phyloP scores from a whole-genome alignment of 2,329 filamentous ascomycete species.

The Colletotrichum sidae region DNA sequence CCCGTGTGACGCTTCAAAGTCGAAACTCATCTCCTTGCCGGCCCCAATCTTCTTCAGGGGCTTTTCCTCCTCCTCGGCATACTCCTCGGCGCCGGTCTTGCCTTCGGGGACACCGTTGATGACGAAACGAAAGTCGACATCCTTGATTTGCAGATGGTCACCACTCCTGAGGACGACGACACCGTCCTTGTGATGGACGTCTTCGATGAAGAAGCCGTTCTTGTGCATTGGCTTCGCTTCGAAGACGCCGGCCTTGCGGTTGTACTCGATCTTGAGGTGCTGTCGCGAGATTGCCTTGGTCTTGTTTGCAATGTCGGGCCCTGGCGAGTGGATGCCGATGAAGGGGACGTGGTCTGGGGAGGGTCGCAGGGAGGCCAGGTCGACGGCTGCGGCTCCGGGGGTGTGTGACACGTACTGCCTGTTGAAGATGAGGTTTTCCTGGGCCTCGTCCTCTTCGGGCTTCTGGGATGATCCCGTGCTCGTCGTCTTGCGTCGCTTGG shows the following conservation, averaged over 20 bases:
- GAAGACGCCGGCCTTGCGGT: conserved; percentile 71
- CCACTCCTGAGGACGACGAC: conserved; percentile 71
- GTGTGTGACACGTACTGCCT: conserved; percentile 71
- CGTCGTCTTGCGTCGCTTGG: conserved; percentile 60
- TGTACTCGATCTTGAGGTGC: conserved; percentile 80
- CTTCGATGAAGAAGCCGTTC: conserved; percentile 78
- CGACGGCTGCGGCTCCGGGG: conserved; percentile 68
- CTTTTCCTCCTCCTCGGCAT: conserved; percentile 61
- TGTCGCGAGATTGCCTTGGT: conserved; percentile 81
- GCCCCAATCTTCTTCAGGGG: conserved; percentile 64
- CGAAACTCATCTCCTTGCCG: conserved; percentile 79
- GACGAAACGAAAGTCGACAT: conserved; percentile 75
- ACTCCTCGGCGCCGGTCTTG: conserved; percentile 68
- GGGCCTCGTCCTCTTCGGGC: conserved; percentile 55
- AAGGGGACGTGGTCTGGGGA: conserved; percentile 73
- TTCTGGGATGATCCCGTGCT: conserved; percentile 53
- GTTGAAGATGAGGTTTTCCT: conserved; percentile 64
- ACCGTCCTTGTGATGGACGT: conserved; percentile 66
- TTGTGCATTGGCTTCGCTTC: conserved; percentile 71
- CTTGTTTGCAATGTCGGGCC: conserved; percentile 68
- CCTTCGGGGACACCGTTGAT: conserved; percentile 73
- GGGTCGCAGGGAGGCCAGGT: conserved; percentile 69
- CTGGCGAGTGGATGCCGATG: conserved; percentile 78
- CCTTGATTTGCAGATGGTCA: conserved; percentile 77
- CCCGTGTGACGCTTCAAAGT: conserved; percentile 73